Base-by-base conservation (phyloP, 345 rosid genomes). In the Eucalyptus cloeziana region DNA sequence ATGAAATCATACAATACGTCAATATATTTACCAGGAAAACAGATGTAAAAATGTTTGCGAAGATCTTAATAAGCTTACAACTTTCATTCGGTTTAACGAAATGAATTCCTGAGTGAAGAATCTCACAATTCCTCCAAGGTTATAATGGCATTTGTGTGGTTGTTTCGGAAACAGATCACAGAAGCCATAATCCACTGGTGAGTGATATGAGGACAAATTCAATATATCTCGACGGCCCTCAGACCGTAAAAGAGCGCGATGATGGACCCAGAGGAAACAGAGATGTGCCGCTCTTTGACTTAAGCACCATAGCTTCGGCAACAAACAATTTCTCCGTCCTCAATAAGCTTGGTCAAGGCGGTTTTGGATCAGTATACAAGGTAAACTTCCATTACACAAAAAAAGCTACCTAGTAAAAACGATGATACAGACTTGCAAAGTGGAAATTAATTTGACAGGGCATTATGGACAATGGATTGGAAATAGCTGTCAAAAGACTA, bases 341-440 rank as follows among this genome's bases (percentile, higher is more conserved):
- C 12, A 91, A 88, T 64, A 90, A 86, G 87, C 85, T 92, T 5
- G 94, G 94, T n/a, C 89, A 92, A 50, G 94, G 94, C 24, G 93
- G 92, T 27, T 93, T 91, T 87, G 94, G 94, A 19, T 44, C 90
- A 12, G 93, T 93, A 4, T 92, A 91, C 86, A 92, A 88, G 94
- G 94, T 92, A 87, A 37, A 37, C 44, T 69, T 69, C 62, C 4
- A 11, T 25, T 88, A 15, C 50, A 51, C 10, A 45, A 88, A 19
- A 19, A 27, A 7, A 33, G 44, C 27, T 4, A 40, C 7, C 27
- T 45, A 54, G 51, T 8, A 2, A 56, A 56, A 27, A 3, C 17
- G 16, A 40, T 25, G 1, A 2, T 17, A 51, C 56, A 44, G 13
- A 60, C 79, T 58, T 22, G 40, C 49, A 62, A 24, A 16, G 22